Conservation (phyloP, 2,329 filamentous ascomycete genomes). For the Cladosporium velox region DNA sequence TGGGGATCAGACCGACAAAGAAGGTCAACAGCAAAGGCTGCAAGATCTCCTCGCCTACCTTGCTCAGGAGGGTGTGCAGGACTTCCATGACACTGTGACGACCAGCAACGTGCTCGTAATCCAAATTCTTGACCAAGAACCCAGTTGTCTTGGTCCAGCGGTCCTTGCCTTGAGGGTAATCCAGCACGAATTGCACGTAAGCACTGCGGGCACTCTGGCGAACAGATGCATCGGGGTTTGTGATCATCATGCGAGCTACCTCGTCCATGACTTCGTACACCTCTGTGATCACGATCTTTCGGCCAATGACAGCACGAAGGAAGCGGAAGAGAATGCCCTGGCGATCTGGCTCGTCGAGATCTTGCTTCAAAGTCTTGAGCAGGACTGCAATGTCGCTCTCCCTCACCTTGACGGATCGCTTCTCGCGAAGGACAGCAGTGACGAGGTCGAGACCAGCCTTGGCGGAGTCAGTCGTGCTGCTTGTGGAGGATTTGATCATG, state of each 20-base stretch:
- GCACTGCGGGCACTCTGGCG: constrained; percentile 84
- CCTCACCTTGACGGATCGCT: constrained; percentile 72
- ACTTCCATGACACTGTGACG: constrained; percentile 92
- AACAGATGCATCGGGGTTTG: constrained; percentile 86
- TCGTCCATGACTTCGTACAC: constrained; percentile 92
- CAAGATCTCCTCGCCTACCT: constrained; percentile 77
- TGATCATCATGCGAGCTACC: constrained; percentile 90
- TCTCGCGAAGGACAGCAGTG: constrained; percentile 79
- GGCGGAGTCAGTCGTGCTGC: constrained; percentile 78
- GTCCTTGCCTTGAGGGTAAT: constrained; percentile 89
- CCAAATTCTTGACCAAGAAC: constrained; percentile 87
- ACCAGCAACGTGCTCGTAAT: constrained; percentile 86
- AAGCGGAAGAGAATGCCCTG: constrained; percentile 96
- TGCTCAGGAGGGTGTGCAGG: constrained; percentile 80
- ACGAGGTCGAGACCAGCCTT: constrained; percentile 89
- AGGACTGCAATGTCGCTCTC: constrained; percentile 81
- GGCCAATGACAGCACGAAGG: constrained; percentile 79
- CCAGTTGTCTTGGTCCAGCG: constrained; percentile 85
- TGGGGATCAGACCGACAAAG: constrained; percentile 83
- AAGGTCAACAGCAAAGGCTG: constrained; percentile 79
- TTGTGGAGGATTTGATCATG: constrained; percentile 73
- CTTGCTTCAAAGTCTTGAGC: constrained; percentile 77
- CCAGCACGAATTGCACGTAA: constrained; percentile 90
- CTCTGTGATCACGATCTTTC: constrained; percentile 79
- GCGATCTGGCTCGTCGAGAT: constrained; percentile 88